phyloP scores from a whole-genome alignment of 257 asterid genomes.

The Salvia hispanica region DNA sequence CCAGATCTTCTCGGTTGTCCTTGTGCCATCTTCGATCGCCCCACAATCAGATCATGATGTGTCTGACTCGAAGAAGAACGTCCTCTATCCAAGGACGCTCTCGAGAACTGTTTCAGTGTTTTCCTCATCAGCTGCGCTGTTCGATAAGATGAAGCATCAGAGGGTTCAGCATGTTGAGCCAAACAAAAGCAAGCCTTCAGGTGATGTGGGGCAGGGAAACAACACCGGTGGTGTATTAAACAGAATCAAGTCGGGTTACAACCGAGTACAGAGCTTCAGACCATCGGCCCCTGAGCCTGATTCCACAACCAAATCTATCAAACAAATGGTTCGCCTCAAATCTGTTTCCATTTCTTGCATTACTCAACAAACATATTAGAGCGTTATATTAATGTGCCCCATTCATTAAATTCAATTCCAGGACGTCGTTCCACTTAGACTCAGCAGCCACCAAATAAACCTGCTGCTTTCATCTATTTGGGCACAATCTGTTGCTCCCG shows the following conservation, averaged over 20 bases:
- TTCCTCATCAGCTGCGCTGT: slow-evolving; percentile 94
- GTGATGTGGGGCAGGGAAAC: slow-evolving; percentile 50
- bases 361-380: too few relatives aligned
- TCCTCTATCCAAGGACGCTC: slow-evolving; percentile 77
- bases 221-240: slow-evolving; percentile 54
- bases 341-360: neutral
- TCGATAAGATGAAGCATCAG: slow-evolving; percentile 75
- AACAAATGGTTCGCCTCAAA: slow-evolving; percentile 52
- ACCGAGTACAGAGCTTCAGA: slow-evolving; percentile 67
- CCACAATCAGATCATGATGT: slow-evolving; percentile 51
- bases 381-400: neutral
- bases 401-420: slow-evolving; percentile 34
- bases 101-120: slow-evolving; percentile 94
- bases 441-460: slow-evolving; percentile 90
- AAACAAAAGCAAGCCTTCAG: slow-evolving; percentile 44
- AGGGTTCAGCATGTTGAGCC: slow-evolving; percentile 44
- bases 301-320: slow-evolving; percentile 40
- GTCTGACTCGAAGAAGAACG: slow-evolving; percentile 70
- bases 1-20: slow-evolving; percentile 87
- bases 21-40: slow-evolving; percentile 84
- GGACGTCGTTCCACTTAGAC: slow-evolving; percentile 73
- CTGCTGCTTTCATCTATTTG: slow-evolving; percentile 84
- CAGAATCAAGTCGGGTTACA: slow-evolving; percentile 73
- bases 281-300: slow-evolving; percentile 46
- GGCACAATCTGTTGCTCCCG: slow-evolving; percentile 78